Conservation (phyloP, 2,329 filamentous ascomycete genomes). For the Xylariaceae sp. region DNA sequence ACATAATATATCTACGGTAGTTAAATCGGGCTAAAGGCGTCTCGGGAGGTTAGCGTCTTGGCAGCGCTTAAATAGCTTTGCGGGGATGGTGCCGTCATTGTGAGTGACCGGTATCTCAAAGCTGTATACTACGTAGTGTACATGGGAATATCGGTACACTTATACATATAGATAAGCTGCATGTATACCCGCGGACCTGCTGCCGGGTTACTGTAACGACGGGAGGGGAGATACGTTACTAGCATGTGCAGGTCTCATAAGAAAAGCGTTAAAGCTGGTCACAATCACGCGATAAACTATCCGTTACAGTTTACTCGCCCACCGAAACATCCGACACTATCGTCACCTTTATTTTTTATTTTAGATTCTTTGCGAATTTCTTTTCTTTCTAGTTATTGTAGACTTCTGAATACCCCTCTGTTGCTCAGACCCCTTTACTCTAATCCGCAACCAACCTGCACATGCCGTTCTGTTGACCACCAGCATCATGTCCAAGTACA, state of each 20-base stretch:
- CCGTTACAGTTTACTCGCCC: slow-evolving; percentile 3
- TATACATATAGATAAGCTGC: no score
- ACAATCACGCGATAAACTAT: slow-evolving; percentile 16
- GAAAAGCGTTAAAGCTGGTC: background rate
- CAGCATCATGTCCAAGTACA: slow-evolving; percentile 52
- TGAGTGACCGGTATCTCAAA: no score
- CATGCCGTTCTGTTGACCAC: slow-evolving; percentile 15
- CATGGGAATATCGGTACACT: no score
- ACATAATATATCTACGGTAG: no score
- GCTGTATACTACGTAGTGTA: no score
- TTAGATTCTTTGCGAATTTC: background rate
- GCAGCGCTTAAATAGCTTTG: no score
- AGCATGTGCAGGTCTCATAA: no score
- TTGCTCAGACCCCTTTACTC: background rate
- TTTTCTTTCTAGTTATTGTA: background rate
- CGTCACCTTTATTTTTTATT: background rate
- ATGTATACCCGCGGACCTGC: background rate
- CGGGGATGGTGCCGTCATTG: no score
- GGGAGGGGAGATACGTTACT: no score
- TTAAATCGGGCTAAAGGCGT: no score
- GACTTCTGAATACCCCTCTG: background rate
- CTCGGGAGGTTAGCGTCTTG: no score
- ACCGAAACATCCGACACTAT: slow-evolving; percentile 20
- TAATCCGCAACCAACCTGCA: background rate
- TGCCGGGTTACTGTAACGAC: no score